Percentiles rank a stretch among this genome's conserved stretches.
phyloP scores from a whole-genome alignment of 768 basidiomycete genomes.

The Strobilomyces confusus region DNA sequence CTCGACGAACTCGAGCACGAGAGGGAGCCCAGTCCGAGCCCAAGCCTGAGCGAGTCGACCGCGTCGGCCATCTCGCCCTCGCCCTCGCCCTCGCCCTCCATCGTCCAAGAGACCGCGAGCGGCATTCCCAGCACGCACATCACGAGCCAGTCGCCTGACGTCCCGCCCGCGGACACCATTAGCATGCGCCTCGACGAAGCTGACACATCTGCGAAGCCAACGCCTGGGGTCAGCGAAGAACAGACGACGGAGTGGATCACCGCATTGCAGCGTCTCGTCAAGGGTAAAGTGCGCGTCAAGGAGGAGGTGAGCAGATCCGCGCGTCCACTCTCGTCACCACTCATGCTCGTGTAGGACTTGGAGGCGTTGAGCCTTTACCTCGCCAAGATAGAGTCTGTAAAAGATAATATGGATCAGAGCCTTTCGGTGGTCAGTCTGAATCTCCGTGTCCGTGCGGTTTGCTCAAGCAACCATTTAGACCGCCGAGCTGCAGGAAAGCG shows the following conservation, averaged over 20 bases:
- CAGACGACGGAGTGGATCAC: conserved; percentile 17
- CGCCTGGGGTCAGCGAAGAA: neutral
- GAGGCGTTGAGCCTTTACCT: conserved; percentile 26
- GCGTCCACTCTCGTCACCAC: neutral
- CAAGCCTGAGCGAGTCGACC: conserved; percentile 1
- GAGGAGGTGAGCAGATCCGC: conserved; percentile 16
- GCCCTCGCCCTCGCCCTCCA: neutral
- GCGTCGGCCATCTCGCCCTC: neutral
- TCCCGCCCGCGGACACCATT: neutral
- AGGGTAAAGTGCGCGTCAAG: conserved; percentile 22
- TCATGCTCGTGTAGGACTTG: conserved; percentile 18
- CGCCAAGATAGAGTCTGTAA: conserved; percentile 30
- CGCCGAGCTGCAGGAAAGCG: conserved; percentile 14
- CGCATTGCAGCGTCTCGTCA: conserved; percentile 29
- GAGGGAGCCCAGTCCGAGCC: conserved; percentile 4
- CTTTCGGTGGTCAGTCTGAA: conserved; percentile 15
- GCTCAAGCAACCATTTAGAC: conserved; percentile 11
- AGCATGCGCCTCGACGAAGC: neutral
- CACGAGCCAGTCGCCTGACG: conserved; percentile 19
- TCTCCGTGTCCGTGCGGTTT: neutral
- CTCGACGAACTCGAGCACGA: conserved; percentile 4
- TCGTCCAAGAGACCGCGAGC: neutral
- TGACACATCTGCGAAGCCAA: neutral
- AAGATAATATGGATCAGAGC: conserved; percentile 6
- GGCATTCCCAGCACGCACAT: conserved; percentile 15